Conservation (phyloP, 1,284 basidiomycete genomes). For the Moniliella sp. region DNA sequence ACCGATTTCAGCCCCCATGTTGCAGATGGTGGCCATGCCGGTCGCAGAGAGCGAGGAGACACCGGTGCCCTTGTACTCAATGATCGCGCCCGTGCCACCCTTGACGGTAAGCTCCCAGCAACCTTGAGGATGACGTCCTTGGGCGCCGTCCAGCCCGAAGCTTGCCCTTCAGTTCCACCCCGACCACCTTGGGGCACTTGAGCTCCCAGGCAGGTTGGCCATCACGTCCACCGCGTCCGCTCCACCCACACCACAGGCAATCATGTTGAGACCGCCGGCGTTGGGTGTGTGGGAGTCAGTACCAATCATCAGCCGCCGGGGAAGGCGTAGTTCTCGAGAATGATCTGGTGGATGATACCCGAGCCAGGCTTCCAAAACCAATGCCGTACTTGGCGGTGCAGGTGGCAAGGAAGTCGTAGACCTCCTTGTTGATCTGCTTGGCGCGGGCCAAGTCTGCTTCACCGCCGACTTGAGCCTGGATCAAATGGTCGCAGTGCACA, state of each 20-base stretch:
- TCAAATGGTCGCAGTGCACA: conserved; percentile 70
- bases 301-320: conserved; percentile 42
- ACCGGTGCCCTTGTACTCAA: conserved; percentile 41
- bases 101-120: conserved; percentile 33
- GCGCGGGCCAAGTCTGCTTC: conserved; percentile 61
- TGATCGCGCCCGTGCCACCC: conserved; percentile 34
- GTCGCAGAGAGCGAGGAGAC: conserved; percentile 90
- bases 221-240: conserved; percentile 97
- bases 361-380: conserved; percentile 68
- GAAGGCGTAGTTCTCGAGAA: conserved; percentile 85
- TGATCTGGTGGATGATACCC: conserved; percentile 83
- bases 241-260: conserved; percentile 93
- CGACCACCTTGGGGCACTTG: conserved; percentile 62
- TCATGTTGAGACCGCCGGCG: conserved; percentile 80
- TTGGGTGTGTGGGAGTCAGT: conserved; percentile 93
- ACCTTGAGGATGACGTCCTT: conserved; percentile 64
- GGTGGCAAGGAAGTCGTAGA: conserved; percentile 90
- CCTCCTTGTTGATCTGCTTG: conserved; percentile 73
- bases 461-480: conserved; percentile 48
- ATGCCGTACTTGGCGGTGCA: conserved; percentile 76
- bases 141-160: conserved; percentile 77
- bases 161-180: conserved; percentile 69
- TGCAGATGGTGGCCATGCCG: conserved; percentile 97
- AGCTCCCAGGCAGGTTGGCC: conserved; percentile 97
- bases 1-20: conserved; percentile 99